Base-by-base conservation (phyloP, 2,329 filamentous ascomycete genomes). In the Dactylellina drechsleri region DNA sequence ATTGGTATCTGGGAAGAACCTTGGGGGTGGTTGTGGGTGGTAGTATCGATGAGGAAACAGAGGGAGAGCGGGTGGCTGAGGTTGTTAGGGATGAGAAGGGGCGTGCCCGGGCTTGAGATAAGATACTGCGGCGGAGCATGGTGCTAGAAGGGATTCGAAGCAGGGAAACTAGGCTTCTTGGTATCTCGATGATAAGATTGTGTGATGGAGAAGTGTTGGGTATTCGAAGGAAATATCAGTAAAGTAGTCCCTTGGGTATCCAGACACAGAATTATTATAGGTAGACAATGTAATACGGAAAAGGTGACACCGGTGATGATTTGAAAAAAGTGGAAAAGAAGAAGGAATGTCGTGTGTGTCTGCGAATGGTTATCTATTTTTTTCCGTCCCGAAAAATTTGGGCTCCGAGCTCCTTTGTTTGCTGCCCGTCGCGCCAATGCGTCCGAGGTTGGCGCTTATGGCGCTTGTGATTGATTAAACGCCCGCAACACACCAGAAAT, bases 51-150 rank as follows among this genome's bases (percentile, higher is more conserved):
- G 66, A 61, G 16, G 71, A 53, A 8, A 49, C 7, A 1, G 71
- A 64, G 12, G 71, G 47, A 16, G 52, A 47, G 36, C 59, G 71
- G 4, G 59, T n/a, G 4, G 70, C 66, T 77, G 80, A 77, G 79
- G 79, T 78, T 79, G 72, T 58, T 71, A 76, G 78, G 77, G 81
- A 79, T 80, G 79, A 78, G 70, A 78, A 77, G 50, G 77, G 72
- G 49, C 79, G 79, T 75, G 49, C 68, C 64, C 71, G 64, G 45
- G 64, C 57, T 13, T 66, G 58, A 16, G 71, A 68, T 58, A 75
- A 64, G 12, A 75, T 16, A 13, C 49, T 68, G 40, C 71, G 71
- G 31, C 71, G 71, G 36, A 75, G 59, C 71, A 75, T 75, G 61
- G 49, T 61, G 56, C 13, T 20, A 36, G 1, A 10, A 18, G 45